A percentile compares a stretch with the other conserved stretches of the same genome.
phyloP scores from a whole-genome alignment of 768 basidiomycete genomes.

The Mycena epipterygia region DNA sequence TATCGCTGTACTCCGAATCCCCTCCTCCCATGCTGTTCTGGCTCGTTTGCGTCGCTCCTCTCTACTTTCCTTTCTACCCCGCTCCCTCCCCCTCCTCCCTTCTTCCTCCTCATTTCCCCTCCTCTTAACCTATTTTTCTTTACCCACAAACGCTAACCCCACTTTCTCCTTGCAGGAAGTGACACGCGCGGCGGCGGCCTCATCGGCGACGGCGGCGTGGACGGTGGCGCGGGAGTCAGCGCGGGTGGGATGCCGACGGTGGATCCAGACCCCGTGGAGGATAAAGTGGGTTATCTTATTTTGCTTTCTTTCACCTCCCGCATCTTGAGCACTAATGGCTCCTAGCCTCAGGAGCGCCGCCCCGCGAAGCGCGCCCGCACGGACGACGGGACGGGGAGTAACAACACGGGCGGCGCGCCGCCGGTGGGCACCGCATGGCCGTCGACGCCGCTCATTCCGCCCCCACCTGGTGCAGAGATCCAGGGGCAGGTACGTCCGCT shows the following conservation, averaged over 20 bases:
- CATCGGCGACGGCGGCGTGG: background rate
- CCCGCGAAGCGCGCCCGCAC: conserved; percentile 54
- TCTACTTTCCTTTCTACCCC: no score
- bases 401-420: conserved; percentile 40
- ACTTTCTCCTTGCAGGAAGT: background rate
- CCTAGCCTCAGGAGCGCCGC: conserved; percentile 32
- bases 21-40: no score
- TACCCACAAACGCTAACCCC: background rate
- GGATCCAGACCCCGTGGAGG: conserved; percentile 29
- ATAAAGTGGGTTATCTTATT: conserved; percentile 21
- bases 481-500: conserved; percentile 5
- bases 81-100: background rate
- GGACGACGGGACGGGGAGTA: conserved; percentile 47
- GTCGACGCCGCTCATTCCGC: conserved; percentile 34
- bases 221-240: background rate
- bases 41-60: no score
- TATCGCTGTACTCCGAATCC: no score
- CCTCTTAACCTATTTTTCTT: background rate
- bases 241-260: conserved; percentile 33
- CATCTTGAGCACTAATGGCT: conserved; percentile 28
- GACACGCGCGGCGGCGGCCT: conserved; percentile 19
- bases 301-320: conserved; percentile 20
- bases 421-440: conserved; percentile 37
- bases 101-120: background rate
- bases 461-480: conserved; percentile 38